Base-by-base conservation (phyloP, 2,329 filamentous ascomycete genomes). In the Pezicula rhizophila region DNA sequence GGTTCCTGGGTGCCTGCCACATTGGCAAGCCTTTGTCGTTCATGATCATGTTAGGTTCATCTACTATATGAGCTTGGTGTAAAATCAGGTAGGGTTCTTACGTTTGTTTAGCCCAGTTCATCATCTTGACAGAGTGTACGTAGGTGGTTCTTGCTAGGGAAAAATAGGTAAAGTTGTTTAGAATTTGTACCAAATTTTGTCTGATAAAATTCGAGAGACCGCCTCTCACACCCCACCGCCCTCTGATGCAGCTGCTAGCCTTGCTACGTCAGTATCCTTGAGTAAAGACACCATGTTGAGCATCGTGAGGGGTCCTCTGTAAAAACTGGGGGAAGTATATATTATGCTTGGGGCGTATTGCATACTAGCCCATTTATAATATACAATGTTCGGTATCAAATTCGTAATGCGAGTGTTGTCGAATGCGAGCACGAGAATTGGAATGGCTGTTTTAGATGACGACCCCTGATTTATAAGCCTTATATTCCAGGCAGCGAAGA, bases 1-100 rank as follows among this genome's bases (percentile, higher is more conserved):
- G 92, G 92, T 77, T 96, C 91, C 70, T 95, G 87, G 48, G 92
- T 97, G 71, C 95, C 91, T 66, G 91, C 90, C 67, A 96, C 90
- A 70, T 91, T 77, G 68, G 78, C 80, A 70, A 85, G 70, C 68
- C 80, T 85, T 60, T 56, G 49, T 51, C 54, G 49, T 42, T 53
- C 35, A 56, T 49, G 50, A 41, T 41, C 55, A 46, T 48, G 50
- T 49, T 47, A 59, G 52, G 53, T 45, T 48, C 45, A 52, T 34
- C 37, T 31, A 10, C 15, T n/a, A 41, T 34, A 42, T 39, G 49
- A 49, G 42, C 53, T 40, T 52, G 45, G 37, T 51, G 46, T 25
- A 43, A 45, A 55, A 45, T 52, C 23, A 23, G 23, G 23, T 23
- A 48, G 46, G 49, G 42, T 46, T 74, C 87, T 71, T 76, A 93